Percentiles rank a stretch among this genome's conserved stretches.
These are phyloP conservation scores for Paulownia fortunei DNA, from an alignment of 257 asterid genomes.

Conservation along the genomic window DNA sequence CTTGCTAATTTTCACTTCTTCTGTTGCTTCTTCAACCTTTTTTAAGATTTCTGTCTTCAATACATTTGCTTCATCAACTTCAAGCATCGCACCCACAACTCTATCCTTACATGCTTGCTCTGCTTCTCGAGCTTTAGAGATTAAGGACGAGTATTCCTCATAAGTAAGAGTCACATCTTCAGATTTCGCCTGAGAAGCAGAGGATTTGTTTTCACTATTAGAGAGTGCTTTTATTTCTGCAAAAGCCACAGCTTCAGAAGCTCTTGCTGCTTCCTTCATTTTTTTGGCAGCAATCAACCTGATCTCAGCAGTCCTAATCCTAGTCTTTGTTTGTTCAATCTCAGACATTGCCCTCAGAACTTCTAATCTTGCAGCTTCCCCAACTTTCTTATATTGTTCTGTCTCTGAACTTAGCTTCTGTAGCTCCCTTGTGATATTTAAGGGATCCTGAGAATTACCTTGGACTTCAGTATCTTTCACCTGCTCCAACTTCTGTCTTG, in stretches of 20 bases:
- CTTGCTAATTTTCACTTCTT: conserved; percentile 75
- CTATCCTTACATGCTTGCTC: conserved; percentile 54
- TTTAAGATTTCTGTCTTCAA: conserved; percentile 59
- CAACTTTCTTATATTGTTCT: conserved; percentile 63
- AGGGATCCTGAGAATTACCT: conserved; percentile 37
- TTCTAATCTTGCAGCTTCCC: conserved; percentile 66
- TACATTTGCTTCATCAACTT: no score
- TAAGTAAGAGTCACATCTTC: conserved; percentile 61
- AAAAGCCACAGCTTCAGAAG: conserved; percentile 75
- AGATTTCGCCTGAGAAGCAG: conserved; percentile 28
- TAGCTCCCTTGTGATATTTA: conserved; percentile 57
- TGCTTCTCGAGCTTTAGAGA: conserved; percentile 71
- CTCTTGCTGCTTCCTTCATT: conserved; percentile 89
- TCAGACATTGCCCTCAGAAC: conserved; percentile 64
- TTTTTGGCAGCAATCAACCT: conserved; percentile 77
- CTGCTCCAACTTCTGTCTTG: conserved; percentile 46
- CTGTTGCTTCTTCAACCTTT: conserved; percentile 82
- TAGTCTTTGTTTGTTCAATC: no score
- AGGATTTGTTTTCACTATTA: conserved; percentile 27
- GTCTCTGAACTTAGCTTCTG: conserved; percentile 74
- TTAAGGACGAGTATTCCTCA: conserved; percentile 68
- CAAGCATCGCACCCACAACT: conserved; percentile 52
- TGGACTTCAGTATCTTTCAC: conserved; percentile 38
- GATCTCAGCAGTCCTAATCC: no score
- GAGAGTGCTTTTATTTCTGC: conserved; percentile 80